phyloP scores from a whole-genome alignment of 2,329 filamentous ascomycete species.

The Penicillium sp. region DNA sequence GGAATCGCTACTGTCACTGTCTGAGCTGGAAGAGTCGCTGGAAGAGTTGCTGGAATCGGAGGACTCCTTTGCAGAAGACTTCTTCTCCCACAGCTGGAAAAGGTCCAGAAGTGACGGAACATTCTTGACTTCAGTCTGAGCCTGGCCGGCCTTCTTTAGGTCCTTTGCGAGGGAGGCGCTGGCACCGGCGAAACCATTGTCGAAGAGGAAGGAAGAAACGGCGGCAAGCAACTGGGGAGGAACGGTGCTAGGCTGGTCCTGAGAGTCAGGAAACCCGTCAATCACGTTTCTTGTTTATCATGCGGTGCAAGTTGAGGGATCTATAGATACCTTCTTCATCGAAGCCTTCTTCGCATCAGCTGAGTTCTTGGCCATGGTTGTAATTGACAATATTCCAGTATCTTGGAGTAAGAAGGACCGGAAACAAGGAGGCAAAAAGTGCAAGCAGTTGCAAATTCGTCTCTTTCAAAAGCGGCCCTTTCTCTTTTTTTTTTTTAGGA shows the following conservation, averaged over 20 bases:
- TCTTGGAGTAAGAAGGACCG: background rate
- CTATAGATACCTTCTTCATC: slow-evolving; percentile 22
- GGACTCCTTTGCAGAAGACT: slow-evolving; percentile 16
- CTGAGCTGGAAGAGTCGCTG: slow-evolving; percentile 17
- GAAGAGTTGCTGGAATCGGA: background rate
- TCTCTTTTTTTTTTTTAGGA: too few species aligned
- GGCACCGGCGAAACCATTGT: slow-evolving; percentile 60
- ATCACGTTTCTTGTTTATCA: background rate
- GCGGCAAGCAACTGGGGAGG: slow-evolving; percentile 60
- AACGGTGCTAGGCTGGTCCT: slow-evolving; percentile 23
- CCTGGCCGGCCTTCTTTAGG: slow-evolving; percentile 35
- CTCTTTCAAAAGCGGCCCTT: slow-evolving; percentile 9
- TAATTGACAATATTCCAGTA: background rate
- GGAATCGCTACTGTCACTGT: slow-evolving; percentile 28
- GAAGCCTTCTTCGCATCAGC: slow-evolving; percentile 21
- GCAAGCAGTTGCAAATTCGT: background rate
- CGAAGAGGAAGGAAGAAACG: slow-evolving; percentile 61
- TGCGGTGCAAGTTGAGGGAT: background rate
- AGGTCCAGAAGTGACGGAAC: slow-evolving; percentile 36
- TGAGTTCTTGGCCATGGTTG: slow-evolving; percentile 29
- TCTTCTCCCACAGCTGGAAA: slow-evolving; percentile 18
- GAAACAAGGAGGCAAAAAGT: slow-evolving; percentile 2
- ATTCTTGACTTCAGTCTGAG: slow-evolving; percentile 23
- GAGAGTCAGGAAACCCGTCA: background rate
- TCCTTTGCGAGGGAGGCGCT: slow-evolving; percentile 61